These are phyloP conservation scores for Saraca asoca DNA, from an alignment of 331 rosid genomes.

Conservation along the genomic window DNA sequence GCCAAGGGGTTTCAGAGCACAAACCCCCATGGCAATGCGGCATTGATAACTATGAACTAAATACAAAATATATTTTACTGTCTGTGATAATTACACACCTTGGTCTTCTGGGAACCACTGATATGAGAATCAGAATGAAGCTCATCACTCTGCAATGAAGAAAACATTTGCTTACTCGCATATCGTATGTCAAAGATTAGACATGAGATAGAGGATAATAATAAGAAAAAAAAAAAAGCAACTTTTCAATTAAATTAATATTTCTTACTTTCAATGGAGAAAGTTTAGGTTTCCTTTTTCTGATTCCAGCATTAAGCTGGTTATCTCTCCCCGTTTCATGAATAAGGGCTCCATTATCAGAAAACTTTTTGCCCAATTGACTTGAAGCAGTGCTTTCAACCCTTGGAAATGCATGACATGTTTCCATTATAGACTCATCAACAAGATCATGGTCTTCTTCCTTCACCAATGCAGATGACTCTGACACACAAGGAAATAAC, in stretches of 20 bases:
- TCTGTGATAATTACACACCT: conserved; percentile 44
- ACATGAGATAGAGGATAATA: conserved; percentile 28
- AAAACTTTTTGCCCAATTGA: conserved; percentile 42
- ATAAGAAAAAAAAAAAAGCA: conserved; percentile 1
- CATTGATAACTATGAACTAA: too few species aligned
- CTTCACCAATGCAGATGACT: conserved; percentile 55
- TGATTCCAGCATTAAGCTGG: conserved; percentile 48
- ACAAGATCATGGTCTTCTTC: conserved; percentile 47
- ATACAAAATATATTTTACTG: too few species aligned
- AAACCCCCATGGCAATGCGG: too few species aligned
- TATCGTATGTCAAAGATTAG: conserved; percentile 33
- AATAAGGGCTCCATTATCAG: conserved; percentile 42
- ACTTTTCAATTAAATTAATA: conserved; percentile 32
- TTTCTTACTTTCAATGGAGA: conserved; percentile 56
- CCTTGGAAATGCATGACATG: conserved; percentile 43
- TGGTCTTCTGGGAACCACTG: conserved; percentile 51
- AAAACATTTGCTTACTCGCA: conserved; percentile 38
- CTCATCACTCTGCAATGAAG: conserved; percentile 57
- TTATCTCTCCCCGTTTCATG: conserved; percentile 48
- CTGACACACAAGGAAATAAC: conserved; percentile 44
- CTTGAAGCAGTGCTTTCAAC: conserved; percentile 47
- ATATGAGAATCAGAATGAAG: conserved; percentile 46
- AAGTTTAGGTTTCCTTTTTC: conserved; percentile 64
- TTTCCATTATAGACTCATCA: conserved; percentile 56
- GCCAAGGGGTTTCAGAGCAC: too few species aligned